phyloP scores from a whole-genome alignment of 208 protist genomes.

The Acanthamoeba triangularis region DNA sequence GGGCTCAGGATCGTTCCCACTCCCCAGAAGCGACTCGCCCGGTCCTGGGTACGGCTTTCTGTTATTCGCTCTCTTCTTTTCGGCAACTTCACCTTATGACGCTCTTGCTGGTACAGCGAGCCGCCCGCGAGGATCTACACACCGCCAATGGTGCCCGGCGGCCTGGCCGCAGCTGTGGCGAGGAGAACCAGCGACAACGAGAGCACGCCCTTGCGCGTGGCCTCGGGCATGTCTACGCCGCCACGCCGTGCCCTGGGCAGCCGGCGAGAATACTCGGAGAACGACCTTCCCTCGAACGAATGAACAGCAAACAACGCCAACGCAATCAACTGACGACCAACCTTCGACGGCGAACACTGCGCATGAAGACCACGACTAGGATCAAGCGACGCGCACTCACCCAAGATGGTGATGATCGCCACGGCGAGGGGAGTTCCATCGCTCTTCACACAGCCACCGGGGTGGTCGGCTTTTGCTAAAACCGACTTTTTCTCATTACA shows the following conservation, averaged over 20 bases:
- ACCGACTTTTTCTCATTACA: no score
- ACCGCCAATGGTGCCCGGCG: neutral
- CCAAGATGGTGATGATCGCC: no score
- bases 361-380: no score
- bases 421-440: no score
- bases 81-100: neutral
- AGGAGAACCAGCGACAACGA: neutral
- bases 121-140: neutral
- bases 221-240: neutral
- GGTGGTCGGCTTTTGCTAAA: no score
- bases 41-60: neutral
- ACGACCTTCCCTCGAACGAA: neutral
- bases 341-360: no score
- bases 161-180: neutral
- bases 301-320: neutral
- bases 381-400: no score
- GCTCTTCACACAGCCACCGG: no score
- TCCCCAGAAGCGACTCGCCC: neutral
- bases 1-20: no score
- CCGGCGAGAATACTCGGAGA: neutral
- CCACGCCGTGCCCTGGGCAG: no score
- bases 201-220: neutral
- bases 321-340: no score
- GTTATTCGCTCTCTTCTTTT: no score
- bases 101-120: neutral